These are phyloP conservation scores for Nelumbo lutea DNA, from an alignment of 164 flowering plant species.

Conservation along the genomic window DNA sequence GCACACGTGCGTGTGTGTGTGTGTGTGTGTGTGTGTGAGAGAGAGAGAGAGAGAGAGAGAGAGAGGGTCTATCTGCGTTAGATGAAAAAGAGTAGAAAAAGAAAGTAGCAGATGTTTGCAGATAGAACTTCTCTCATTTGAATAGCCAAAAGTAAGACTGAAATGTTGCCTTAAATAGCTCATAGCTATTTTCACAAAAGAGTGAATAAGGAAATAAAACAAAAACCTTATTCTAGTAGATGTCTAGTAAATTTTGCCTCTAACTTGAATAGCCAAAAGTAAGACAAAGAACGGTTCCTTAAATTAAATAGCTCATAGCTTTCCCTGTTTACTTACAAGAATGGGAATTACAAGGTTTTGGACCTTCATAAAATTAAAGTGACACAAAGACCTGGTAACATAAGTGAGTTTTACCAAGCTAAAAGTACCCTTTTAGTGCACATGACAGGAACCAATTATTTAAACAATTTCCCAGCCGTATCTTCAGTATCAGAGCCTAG, in stretches of 20 bases:
- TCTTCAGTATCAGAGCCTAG: constrained; percentile 36
- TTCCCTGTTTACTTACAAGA: not conserved
- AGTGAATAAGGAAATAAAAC: too few species aligned
- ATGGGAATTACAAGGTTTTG: not conserved
- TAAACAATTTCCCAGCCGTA: constrained; percentile 4
- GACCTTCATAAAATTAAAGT: not conserved
- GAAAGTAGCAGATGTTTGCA: too few species aligned
- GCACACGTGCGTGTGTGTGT: too few species aligned
- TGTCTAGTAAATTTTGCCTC: not conserved
- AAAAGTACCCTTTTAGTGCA: not conserved
- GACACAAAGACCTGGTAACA: not conserved
- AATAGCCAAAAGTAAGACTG: too few species aligned
- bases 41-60: too few species aligned
- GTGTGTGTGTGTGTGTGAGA: too few species aligned
- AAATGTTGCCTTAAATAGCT: too few species aligned
- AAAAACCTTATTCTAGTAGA: not conserved
- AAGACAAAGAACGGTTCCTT: not conserved
- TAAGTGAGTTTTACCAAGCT: not conserved
- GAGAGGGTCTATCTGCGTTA: too few species aligned
- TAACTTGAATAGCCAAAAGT: not conserved
- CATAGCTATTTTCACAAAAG: too few species aligned
- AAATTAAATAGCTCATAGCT: not conserved
- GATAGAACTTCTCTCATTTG: too few species aligned
- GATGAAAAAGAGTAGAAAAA: too few species aligned
- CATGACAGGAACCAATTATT: constrained; percentile 3